Conservation (phyloP, 2,329 filamentous ascomycete species). For the Diplodia mutila region DNA sequence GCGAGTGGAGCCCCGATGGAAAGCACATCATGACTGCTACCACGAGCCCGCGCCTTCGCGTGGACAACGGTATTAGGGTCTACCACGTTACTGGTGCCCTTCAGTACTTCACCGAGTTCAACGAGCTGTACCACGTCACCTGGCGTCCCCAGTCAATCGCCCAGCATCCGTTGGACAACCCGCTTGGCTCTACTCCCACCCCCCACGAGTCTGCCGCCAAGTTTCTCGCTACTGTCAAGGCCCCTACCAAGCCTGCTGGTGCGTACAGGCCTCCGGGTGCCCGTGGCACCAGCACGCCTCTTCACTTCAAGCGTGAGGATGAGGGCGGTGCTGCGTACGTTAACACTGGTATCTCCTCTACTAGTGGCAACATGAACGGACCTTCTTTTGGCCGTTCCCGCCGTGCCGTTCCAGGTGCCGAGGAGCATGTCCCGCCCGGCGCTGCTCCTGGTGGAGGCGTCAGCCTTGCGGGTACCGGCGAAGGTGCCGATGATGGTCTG, state of each 20-base stretch:
- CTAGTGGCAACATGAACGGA: constrained; percentile 52
- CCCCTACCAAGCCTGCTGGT: constrained; percentile 93
- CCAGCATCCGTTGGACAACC: constrained; percentile 67
- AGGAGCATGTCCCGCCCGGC: constrained; percentile 69
- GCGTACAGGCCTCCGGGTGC: constrained; percentile 95
- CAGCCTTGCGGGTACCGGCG: constrained; percentile 65
- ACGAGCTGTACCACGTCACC: constrained; percentile 83
- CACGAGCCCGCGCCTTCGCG: constrained; percentile 89
- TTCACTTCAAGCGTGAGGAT: constrained; percentile 97
- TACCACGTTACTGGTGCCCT: constrained; percentile 89
- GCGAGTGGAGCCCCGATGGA: constrained; percentile 96
- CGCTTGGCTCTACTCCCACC: constrained; percentile 71
- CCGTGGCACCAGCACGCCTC: constrained; percentile 81
- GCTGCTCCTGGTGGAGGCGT: constrained; percentile 69
- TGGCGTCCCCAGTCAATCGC: constrained; percentile 78
- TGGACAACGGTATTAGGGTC: constrained; percentile 94
- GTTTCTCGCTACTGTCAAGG: constrained; percentile 86
- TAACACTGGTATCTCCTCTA: constrained; percentile 74
- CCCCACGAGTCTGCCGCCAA: constrained; percentile 82
- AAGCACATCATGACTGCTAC: constrained; percentile 97
- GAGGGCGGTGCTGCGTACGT: constrained; percentile 90
- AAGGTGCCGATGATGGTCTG: constrained; percentile 65
- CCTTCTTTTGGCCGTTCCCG: constrained; percentile 80
- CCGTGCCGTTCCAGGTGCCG: constrained; percentile 84
- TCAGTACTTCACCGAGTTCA: constrained; percentile 96